Evolutionary conservation across 1,284 basidiomycete species (phyloP).

Genomic region (Schizopora paradoxa): DNA sequence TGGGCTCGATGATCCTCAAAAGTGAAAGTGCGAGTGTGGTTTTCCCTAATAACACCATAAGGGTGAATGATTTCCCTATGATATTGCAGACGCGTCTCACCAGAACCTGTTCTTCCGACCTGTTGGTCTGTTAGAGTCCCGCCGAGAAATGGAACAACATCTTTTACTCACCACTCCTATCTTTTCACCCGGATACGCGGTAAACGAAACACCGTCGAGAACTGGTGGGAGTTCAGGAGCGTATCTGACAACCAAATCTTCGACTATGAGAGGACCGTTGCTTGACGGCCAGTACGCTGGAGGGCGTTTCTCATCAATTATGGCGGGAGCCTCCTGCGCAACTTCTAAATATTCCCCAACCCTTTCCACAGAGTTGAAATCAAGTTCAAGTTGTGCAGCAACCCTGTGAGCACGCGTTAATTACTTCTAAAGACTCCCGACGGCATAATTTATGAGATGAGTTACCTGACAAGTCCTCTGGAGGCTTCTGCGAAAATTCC

Average conservation of each 20-base stretch:
- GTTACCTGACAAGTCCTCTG: slow-evolving; percentile 56
- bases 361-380: slow-evolving; percentile 79
- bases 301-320: slow-evolving; percentile 47
- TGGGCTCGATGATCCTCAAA: slow-evolving; percentile 77
- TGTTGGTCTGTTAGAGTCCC: slow-evolving; percentile 21
- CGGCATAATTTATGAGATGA: too few species aligned
- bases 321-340: slow-evolving; percentile 73
- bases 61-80: slow-evolving; percentile 10
- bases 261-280: slow-evolving; percentile 48
- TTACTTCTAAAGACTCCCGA: background rate
- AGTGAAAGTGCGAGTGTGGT: slow-evolving; percentile 73
- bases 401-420: slow-evolving; percentile 34
- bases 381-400: slow-evolving; percentile 61
- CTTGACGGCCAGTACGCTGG: slow-evolving; percentile 78
- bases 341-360: slow-evolving; percentile 78
- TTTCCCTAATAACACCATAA: slow-evolving; percentile 59
- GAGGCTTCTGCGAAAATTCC: slow-evolving; percentile 66
- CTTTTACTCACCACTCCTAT: slow-evolving; percentile 54
- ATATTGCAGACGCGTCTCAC: slow-evolving; percentile 32
- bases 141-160: background rate
- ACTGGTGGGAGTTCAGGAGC: slow-evolving; percentile 69
- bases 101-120: slow-evolving; percentile 66
- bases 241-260: slow-evolving; percentile 69
- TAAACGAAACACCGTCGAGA: slow-evolving; percentile 64
- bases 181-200: slow-evolving; percentile 69